Conservation (phyloP, 768 basidiomycete genomes). For the Fomitopsis serialis region DNA sequence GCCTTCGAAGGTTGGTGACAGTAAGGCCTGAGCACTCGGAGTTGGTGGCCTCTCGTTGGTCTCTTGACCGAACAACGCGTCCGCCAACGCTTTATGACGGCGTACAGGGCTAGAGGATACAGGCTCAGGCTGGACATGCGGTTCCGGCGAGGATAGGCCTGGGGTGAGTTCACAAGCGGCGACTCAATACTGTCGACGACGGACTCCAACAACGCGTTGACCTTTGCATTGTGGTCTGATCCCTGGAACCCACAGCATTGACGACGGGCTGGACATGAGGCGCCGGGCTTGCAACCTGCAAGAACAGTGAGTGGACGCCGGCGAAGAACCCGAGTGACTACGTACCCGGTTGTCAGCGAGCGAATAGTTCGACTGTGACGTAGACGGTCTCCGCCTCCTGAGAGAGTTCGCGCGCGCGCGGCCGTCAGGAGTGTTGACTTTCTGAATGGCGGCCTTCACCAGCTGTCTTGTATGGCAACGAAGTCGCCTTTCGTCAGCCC, state of each 20-base stretch:
- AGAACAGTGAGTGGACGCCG: slow-evolving; percentile 7
- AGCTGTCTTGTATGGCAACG: slow-evolving; percentile 68
- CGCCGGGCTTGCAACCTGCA: slow-evolving; percentile 56
- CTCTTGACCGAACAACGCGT: slow-evolving; percentile 62
- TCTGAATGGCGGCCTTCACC: slow-evolving; percentile 55
- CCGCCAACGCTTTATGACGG: slow-evolving; percentile 70
- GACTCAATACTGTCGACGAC: slow-evolving; percentile 50
- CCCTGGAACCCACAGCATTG: slow-evolving; percentile 20
- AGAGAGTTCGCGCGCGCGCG: slow-evolving; percentile 67
- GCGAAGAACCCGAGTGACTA: slow-evolving; percentile 1
- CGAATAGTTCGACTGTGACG: slow-evolving; percentile 78
- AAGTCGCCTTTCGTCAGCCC: slow-evolving; percentile 73
- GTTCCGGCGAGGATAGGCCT: slow-evolving; percentile 22
- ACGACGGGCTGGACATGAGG: slow-evolving; percentile 38
- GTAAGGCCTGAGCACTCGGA: slow-evolving; percentile 1
- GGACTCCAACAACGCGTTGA: slow-evolving; percentile 63
- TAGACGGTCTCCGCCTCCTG: slow-evolving; percentile 70
- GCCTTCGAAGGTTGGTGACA: background rate
- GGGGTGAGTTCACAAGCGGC: slow-evolving; percentile 19
- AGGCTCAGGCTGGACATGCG: slow-evolving; percentile 30
- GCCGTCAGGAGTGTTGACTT: slow-evolving; percentile 49
- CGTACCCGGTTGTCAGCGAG: slow-evolving; percentile 38
- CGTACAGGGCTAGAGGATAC: slow-evolving; percentile 40
- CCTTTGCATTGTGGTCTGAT: slow-evolving; percentile 51
- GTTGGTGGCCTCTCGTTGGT: slow-evolving; percentile 15